phyloP scores from a whole-genome alignment of 1,284 basidiomycete genomes.

The Porodaedalea pini region DNA sequence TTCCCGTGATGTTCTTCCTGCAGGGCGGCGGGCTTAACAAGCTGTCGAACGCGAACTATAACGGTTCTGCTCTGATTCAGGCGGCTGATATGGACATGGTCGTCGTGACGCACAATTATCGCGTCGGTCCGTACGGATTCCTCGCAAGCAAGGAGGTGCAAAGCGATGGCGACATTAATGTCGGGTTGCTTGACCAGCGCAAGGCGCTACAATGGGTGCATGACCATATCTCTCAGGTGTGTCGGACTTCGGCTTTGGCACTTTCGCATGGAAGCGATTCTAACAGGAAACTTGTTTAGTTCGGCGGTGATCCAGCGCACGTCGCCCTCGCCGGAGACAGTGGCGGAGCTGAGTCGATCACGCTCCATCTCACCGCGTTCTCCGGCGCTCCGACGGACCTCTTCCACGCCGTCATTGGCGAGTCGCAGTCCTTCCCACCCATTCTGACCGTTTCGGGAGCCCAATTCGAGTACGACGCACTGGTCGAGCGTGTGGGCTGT shows the following conservation, averaged over 20 bases:
- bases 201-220: constrained; percentile 58
- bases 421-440: constrained; percentile 24
- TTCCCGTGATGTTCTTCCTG: constrained; percentile 64
- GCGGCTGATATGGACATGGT: constrained; percentile 48
- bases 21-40: constrained; percentile 51
- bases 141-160: constrained; percentile 42
- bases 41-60: constrained; percentile 15
- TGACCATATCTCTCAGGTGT: constrained; percentile 45
- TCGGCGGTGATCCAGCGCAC: constrained; percentile 56
- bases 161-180: constrained; percentile 37
- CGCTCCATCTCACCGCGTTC: constrained; percentile 55
- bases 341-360: constrained; percentile 54
- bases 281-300: constrained; percentile 29
- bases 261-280: too few species aligned
- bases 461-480: constrained; percentile 25
- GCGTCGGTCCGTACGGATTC: constrained; percentile 44
- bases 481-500: constrained; percentile 22
- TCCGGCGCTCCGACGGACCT: constrained; percentile 33
- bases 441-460: constrained; percentile 22
- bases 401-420: constrained; percentile 23
- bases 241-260: background rate
- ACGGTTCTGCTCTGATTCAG: constrained; percentile 28
- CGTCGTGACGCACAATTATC: constrained; percentile 43
- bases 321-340: constrained; percentile 64
- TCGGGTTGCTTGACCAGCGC: constrained; percentile 47